A percentile compares a stretch with the other conserved stretches of the same genome.
phyloP scores from a whole-genome alignment of 148 eudicot species.

The Heliamphora exappendiculata region DNA sequence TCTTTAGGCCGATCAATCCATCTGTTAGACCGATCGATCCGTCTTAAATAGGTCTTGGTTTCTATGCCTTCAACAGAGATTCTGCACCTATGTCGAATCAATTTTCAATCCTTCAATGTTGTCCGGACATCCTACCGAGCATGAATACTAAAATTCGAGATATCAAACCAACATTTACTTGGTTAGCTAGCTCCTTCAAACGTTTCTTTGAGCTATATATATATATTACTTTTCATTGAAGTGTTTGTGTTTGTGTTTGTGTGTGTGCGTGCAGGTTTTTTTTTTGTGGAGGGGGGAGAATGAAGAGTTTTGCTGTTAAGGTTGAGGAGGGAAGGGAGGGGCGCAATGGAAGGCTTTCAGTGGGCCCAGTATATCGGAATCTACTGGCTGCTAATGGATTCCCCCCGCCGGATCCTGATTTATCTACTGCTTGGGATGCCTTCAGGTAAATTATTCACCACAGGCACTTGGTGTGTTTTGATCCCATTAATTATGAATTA shows the following conservation, averaged over 20 bases:
- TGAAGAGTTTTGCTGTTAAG: conserved; percentile 56
- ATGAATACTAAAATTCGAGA: no score
- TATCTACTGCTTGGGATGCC: conserved; percentile 74
- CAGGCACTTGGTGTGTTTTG: not conserved
- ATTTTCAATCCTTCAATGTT: no score
- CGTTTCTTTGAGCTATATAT: not conserved
- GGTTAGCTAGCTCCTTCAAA: no score
- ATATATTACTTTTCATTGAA: not conserved
- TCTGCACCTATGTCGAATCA: no score
- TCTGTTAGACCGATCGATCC: no score
- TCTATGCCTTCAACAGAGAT: no score
- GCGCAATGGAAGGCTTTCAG: conserved; percentile 52
- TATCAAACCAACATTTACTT: no score
- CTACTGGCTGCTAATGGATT: conserved; percentile 46
- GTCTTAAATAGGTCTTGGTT: no score
- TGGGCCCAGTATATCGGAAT: conserved; percentile 76
- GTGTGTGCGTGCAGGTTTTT: not conserved
- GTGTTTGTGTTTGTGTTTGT: not conserved
- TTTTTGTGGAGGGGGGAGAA: no score
- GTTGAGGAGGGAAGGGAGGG: conserved; percentile 67
- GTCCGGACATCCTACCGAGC: no score
- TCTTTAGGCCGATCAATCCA: no score
- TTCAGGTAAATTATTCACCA: conserved; percentile 53
- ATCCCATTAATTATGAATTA: no score
- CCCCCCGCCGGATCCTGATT: conserved; percentile 52